Evolutionary conservation across 1,284 basidiomycete species (phyloP), one percentile per base, ranked within the genome.

Genomic region (Anthracocystis walkeri): DNA sequence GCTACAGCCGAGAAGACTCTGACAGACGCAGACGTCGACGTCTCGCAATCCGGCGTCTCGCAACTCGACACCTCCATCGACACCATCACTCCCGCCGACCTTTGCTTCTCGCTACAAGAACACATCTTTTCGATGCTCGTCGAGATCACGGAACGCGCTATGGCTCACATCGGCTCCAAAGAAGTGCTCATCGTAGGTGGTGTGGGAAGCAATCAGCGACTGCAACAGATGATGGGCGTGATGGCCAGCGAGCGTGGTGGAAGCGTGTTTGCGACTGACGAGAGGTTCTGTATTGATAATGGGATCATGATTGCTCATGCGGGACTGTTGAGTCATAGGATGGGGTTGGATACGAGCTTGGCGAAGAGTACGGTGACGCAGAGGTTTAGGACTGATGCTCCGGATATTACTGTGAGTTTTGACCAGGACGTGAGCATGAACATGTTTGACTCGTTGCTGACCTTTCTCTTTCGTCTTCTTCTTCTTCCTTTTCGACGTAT

Each of bases 231-330:
- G 97, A 99, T 99, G 97, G 92, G 91, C 16, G 91, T 94, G 71
- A 99, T 99, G 97, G 94, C 94, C 1, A 85, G 88, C 66, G 97
- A 99, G 85, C 90, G 97, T 23, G 91, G 90, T 38, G 97, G 96
- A 0, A 90, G 89, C 54, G 92, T 99, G 8, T 99, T 97, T 86
- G 94, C 95, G 0, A 99, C 94, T 0, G 97, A 99, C 86, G 95
- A 98, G 86, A 89, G 94, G 60, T 98, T 97, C 86, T 98, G 96
- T 86, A 98, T 99, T 72, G 97, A 99, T 86, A 99, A 99, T 82
- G 97, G 97, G 3, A 96, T 99, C 82, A 99, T 99, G 97, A 99
- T 99, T 63, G 97, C 97, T 1, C 97, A 99, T 85, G 97, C 97
- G 2, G 96, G 96, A 27, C 88, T 99, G 51, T 88, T 99, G 41